Percentiles rank a stretch among this genome's conserved stretches.
Evolutionary conservation across 495 filamentous ascomycete species (phyloP).

Genomic region (Annulohypoxylon nitens): DNA sequence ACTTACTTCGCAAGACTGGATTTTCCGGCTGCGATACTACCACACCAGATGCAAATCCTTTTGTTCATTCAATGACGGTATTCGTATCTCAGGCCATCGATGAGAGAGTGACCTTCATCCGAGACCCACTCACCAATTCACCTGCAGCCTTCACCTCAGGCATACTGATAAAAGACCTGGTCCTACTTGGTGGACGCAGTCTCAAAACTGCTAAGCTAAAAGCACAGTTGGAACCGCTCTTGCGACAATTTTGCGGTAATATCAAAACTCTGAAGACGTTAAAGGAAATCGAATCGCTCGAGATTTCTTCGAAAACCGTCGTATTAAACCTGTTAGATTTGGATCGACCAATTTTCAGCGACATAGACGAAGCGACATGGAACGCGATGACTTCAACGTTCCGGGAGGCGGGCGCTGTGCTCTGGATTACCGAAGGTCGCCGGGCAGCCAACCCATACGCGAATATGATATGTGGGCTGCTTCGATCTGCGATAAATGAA

Average conservation of each 20-base stretch:
- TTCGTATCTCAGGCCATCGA: conserved; percentile 63
- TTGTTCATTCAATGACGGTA: conserved; percentile 49
- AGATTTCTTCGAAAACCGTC: not conserved
- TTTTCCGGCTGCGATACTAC: conserved; percentile 64
- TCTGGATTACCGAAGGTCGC: not conserved
- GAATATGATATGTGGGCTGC: conserved; percentile 1
- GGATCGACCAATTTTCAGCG: not conserved
- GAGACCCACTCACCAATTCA: not conserved
- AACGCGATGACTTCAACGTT: not conserved
- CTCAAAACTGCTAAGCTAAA: not conserved
- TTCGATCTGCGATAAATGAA: not conserved
- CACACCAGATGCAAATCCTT: conserved; percentile 51
- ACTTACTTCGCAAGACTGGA: conserved; percentile 53
- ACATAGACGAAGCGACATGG: not conserved
- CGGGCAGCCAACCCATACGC: not conserved
- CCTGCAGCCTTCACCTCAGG: not conserved
- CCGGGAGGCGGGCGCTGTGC: not conserved
- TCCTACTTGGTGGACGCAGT: not conserved
- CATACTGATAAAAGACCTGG: not conserved
- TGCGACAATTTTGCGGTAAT: not conserved
- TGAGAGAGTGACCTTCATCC: not conserved
- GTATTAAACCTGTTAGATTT: not conserved
- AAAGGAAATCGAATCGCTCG: not conserved
- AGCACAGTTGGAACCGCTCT: not conserved
- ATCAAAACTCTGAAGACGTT: not conserved